Conservation (phyloP, 495 filamentous ascomycete genomes). For the Penicillium daleae region DNA sequence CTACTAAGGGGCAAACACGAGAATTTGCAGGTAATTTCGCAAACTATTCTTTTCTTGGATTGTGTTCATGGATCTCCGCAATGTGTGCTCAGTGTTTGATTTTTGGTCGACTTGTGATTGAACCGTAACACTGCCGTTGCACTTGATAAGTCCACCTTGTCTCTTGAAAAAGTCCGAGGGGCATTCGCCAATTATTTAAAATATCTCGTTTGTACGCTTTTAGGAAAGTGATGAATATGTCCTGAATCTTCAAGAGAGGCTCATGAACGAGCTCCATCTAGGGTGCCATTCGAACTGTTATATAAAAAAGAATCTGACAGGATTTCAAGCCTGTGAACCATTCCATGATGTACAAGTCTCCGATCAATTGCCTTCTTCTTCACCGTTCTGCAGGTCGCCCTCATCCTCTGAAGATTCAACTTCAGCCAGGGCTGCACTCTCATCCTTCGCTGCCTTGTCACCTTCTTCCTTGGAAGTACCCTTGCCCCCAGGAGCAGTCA, state of each 20-base stretch:
- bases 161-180: too few species aligned
- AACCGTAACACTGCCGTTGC: too few species aligned
- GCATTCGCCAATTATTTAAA: too few species aligned
- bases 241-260: not conserved
- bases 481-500: constrained; percentile 15
- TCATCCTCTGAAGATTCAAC: constrained; percentile 41
- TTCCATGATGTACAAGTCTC: not conserved
- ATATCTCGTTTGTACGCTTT: too few species aligned
- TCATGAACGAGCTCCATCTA: not conserved
- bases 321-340: not conserved
- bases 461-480: not conserved
- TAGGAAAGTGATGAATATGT: too few species aligned
- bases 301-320: not conserved
- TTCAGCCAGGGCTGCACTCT: constrained; percentile 37
- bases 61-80: too few species aligned
- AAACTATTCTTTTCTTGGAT: too few species aligned
- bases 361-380: constrained; percentile 26
- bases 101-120: too few species aligned
- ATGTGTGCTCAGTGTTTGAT: too few species aligned
- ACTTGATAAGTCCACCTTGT: too few species aligned
- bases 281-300: not conserved
- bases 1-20: too few species aligned
- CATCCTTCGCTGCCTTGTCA: constrained; percentile 21
- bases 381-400: constrained; percentile 17
- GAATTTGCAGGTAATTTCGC: too few species aligned